Evolutionary conservation across 139 green algal genomes (phyloP), one percentile per base, ranked within the genome.

Genomic region (Dunaliella sp.): DNA sequence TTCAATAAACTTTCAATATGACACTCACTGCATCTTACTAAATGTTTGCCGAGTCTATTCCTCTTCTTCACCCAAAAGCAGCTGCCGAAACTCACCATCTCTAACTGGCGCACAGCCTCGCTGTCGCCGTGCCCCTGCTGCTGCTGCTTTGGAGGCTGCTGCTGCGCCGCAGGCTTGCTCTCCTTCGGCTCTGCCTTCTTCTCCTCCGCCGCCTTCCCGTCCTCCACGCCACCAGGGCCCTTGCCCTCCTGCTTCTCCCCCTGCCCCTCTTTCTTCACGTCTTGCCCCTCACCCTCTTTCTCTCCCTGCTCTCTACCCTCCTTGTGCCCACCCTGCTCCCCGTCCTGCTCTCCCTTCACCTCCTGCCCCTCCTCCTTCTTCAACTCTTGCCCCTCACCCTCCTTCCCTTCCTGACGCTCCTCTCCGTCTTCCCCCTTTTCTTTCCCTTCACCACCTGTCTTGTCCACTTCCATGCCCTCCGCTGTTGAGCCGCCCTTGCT

Each of bases 161-260:
- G 48, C 73, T 38, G 73, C 73, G 1, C 33, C 74, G 1, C 1
- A 85, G 79, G 80, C 86, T 89, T 88, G 77, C 84, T 84, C 83
- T 92, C 82, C 48, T 77, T 88, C 87, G 7, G 88, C 77, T 81
- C 2, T 2, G n/a, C 77, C 33, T 32, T 31, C 31, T 48, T 38
- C 3, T 30, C 77, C 77, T 48, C 77, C 77, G 2, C 77, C 21
- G 1, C 3, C 77, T 30, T 3, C 33, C 25, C 77, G n/a, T n/a
- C 77, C 34, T 65, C 16, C 48, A 26, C 7, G 48, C 48, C 48
- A 65, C 16, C 16, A 65, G 48, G 48, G n/a, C n/a, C n/a, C n/a
- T n/a, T n/a, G n/a, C 21, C 58, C 58, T 74, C 58, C 58, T 24
- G 21, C 24, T 74, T 74, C 58, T 31, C 2, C 76, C 32, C 1